A percentile compares a stretch with the other conserved stretches of the same genome.
These are phyloP conservation scores for Mycena epipterygia DNA, from an alignment of 768 basidiomycete genomes.

Conservation along the genomic window DNA sequence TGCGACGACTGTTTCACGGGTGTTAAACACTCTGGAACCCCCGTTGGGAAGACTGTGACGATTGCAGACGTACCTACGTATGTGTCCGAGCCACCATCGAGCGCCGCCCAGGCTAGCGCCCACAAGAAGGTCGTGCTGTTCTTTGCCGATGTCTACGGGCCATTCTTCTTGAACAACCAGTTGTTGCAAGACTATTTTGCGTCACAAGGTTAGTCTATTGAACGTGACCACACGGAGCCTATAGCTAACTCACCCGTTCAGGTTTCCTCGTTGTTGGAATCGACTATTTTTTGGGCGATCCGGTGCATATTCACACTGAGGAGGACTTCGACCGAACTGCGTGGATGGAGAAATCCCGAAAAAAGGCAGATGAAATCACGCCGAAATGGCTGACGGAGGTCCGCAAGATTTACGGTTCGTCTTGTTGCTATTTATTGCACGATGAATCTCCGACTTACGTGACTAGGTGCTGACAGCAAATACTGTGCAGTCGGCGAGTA, in stretches of 20 bases:
- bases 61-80: slow-evolving; percentile 67
- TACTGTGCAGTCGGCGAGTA: slow-evolving; percentile 25
- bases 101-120: neutral
- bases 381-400: slow-evolving; percentile 69
- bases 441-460: neutral
- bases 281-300: slow-evolving; percentile 77
- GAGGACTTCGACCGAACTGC: slow-evolving; percentile 52
- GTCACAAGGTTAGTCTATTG: slow-evolving; percentile 57
- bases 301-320: slow-evolving; percentile 56
- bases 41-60: slow-evolving; percentile 56
- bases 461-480: slow-evolving; percentile 16
- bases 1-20: slow-evolving; percentile 67
- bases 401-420: slow-evolving; percentile 60
- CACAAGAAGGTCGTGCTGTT: slow-evolving; percentile 60
- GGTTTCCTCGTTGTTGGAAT: slow-evolving; percentile 71
- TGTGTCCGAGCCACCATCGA: slow-evolving; percentile 59
- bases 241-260: slow-evolving; percentile 37
- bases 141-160: slow-evolving; percentile 72
- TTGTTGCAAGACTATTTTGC: slow-evolving; percentile 77
- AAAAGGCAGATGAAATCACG: slow-evolving; percentile 53
- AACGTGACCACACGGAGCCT: neutral
- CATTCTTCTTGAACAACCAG: slow-evolving; percentile 70
- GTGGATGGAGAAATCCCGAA: slow-evolving; percentile 56
- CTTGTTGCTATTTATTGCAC: neutral
- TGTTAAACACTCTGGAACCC: slow-evolving; percentile 65